These are phyloP conservation scores for Meripilus lineatus DNA, from an alignment of 1,284 basidiomycete species.

Conservation along the genomic window DNA sequence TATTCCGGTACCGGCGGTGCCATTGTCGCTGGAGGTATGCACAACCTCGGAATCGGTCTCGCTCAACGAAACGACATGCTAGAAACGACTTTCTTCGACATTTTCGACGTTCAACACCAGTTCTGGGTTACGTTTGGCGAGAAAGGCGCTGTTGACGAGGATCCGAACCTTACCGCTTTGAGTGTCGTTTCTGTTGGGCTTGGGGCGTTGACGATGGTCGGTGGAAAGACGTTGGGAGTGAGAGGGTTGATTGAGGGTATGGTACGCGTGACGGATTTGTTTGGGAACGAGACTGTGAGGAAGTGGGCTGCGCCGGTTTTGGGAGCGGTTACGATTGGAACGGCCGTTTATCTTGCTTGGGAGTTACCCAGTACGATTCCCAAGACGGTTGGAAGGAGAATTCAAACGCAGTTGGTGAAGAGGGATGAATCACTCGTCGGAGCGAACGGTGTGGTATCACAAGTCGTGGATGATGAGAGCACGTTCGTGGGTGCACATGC, in stretches of 20 bases:
- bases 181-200: slow-evolving; percentile 74
- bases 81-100: slow-evolving; percentile 73
- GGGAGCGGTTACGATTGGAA: slow-evolving; percentile 71
- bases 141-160: slow-evolving; percentile 41
- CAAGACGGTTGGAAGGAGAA: slow-evolving; percentile 82
- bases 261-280: slow-evolving; percentile 71
- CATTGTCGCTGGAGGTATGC: slow-evolving; percentile 66
- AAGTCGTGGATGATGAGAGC: slow-evolving; percentile 35
- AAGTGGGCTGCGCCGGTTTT: slow-evolving; percentile 88
- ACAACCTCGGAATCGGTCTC: slow-evolving; percentile 74
- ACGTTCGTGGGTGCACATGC: slow-evolving; percentile 70
- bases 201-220: slow-evolving; percentile 87
- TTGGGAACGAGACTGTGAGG: slow-evolving; percentile 79
- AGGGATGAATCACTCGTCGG: no score
- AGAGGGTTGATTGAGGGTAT: slow-evolving; percentile 76
- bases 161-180: slow-evolving; percentile 59
- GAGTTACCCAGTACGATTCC: slow-evolving; percentile 92
- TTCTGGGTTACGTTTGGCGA: slow-evolving; percentile 64
- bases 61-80: slow-evolving; percentile 65
- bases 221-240: slow-evolving; percentile 74
- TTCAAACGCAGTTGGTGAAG: slow-evolving; percentile 54
- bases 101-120: slow-evolving; percentile 87
- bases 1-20: no score
- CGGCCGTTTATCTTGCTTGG: slow-evolving; percentile 79
- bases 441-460: no score